Evolutionary conservation across 176 grass and related monocot genomes (phyloP).

Genomic region (Avena sativa): DNA sequence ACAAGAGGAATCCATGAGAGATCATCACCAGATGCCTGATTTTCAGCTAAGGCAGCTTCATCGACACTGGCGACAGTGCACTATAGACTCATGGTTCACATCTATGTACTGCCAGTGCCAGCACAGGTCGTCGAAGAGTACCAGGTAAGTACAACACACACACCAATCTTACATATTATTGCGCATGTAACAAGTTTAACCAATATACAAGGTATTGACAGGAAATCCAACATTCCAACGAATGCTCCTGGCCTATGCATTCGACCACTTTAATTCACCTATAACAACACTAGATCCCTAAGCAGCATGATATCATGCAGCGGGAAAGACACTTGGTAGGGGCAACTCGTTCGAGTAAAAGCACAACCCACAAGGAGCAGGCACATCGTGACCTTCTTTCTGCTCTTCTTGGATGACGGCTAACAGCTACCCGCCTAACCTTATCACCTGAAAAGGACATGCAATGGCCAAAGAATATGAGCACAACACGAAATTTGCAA

Average conservation of each 20-base stretch:
- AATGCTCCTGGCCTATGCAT: conserved; percentile 20
- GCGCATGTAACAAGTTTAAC: conserved; percentile 25
- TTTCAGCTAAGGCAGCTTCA: neutral
- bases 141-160: conserved; percentile 1
- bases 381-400: conserved; percentile 36
- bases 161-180: conserved; percentile 43
- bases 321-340: conserved; percentile 17
- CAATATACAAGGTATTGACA: conserved; percentile 52
- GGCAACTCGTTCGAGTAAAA: conserved; percentile 16
- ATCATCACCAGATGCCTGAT: neutral
- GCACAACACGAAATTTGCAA: neutral
- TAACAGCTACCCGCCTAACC: conserved; percentile 33
- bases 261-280: conserved; percentile 47
- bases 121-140: neutral
- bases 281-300: conserved; percentile 17
- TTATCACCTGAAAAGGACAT: conserved; percentile 35
- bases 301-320: conserved; percentile 20
- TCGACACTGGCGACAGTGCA: neutral
- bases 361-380: conserved; percentile 11
- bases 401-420: conserved; percentile 40
- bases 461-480: conserved; percentile 34
- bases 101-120: conserved; percentile 5
- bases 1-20: neutral
- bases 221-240: conserved; percentile 4
- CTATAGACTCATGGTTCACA: neutral